Base-by-base conservation (phyloP, 331 rosid genomes). In the Quercus lobata region DNA sequence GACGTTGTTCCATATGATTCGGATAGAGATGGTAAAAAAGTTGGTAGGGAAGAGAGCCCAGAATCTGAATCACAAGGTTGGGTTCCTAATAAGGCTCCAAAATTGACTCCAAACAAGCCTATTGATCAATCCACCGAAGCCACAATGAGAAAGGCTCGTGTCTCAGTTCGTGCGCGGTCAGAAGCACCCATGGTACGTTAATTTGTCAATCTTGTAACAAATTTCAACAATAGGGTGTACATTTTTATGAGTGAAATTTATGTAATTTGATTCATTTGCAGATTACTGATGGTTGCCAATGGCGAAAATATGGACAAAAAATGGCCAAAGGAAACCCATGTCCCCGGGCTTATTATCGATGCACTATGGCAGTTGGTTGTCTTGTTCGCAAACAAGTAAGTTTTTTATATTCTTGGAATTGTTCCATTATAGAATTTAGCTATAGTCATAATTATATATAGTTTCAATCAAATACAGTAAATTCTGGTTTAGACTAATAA, bases 271-370 rank as follows among this genome's bases (percentile, higher is more conserved):
- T 81, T 5, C 32, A 11, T 6, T 66, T 74, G 5, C 88, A 95
- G 99, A 96, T 96, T 44, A 87, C 90, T n/a, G 99, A 96, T 83
- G 99, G 99, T 1, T 96, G 99, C 54, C 99, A 96, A 84, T 96
- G 99, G 99, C 63, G 99, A 76, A 96, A 96, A 58, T 96, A 96
- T 30, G 99, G 99, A 4, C 99, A 96, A 57, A 96, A 96, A 72
- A 96, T 96, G 97, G 99, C 99, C 0, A 96, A 96, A 65, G 99
- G 98, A 79, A 96, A 96, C 56, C 99, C 99, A 2, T 96, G 99
- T 80, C 99, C 99, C 70, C 90, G 99, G 57, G 99, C 98, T 2
- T 96, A 96, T 86, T 96, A 93, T 71, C 80, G 98, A 22, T 96
- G 99, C 80, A 96, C 99, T 12, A 93, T 96, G 98, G 93, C 98